Base-by-base conservation (phyloP, 164 flowering plant genomes). In the Vitis labrusca region DNA sequence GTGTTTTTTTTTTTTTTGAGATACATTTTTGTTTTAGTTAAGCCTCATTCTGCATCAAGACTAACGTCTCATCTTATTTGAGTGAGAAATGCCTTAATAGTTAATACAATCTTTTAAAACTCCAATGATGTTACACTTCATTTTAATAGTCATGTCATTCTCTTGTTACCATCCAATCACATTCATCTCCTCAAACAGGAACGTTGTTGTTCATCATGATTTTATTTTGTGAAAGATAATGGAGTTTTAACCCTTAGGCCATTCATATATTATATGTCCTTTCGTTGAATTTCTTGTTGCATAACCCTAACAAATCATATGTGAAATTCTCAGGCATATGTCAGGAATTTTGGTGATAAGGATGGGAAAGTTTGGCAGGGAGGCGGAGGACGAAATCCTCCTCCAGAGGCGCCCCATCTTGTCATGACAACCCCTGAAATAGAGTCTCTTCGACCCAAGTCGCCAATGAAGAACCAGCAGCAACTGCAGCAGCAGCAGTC, bases 321-420 rank as follows among this genome's bases (percentile, higher is more conserved):
- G 9, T 32, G 19, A 52, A 52, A 10, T 11, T 63, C 77, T 49
- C 88, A 95, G 99, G 90, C 90, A 49, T 95, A 86, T 71, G 47
- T 81, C 23, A 84, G 80, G 85, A 86, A 75, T 78, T 95, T 95
- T 74, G 77, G 86, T 3, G 99, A 95, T 76, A 90, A 91, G 74
- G 99, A 95, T 59, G 99, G 98, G 59, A 95, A 93, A 70, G 92
- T 89, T 54, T 95, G 99, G 99, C 92, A 78, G 65, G 98, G 99
- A 48, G 98, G 96, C 1, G 97, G 97, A 56, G 99, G 99, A 50
- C 83, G 98, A 50, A 95, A 95, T 65, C 99, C 99, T 29, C 99
- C 98, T 3, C 98, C 99, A 9, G 97, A 91, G 15, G 88, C 99
- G 3, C 97, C 98, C 47, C 98, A 95, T 79, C 95, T 95, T 48